Conservation (phyloP, 495 filamentous ascomycete genomes). For the Penicillium pancosmium region DNA sequence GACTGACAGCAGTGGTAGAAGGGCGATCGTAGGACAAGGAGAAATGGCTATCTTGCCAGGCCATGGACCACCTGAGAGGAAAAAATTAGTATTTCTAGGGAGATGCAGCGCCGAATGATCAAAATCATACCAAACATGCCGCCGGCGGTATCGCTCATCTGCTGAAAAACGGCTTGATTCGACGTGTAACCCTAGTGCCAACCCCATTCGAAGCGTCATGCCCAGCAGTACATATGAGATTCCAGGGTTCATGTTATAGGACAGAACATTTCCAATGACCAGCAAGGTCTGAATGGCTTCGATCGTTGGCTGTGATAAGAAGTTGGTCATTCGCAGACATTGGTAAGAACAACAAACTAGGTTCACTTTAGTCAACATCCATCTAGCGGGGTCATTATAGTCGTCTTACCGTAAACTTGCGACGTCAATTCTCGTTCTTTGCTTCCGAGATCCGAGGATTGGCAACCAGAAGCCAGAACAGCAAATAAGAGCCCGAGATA, state of each 20-base stretch:
- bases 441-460: constrained; percentile 70
- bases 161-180: constrained; percentile 51
- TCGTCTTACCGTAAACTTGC: constrained; percentile 55
- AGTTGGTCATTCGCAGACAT: constrained; percentile 64
- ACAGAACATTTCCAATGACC: constrained; percentile 62
- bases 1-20: constrained; percentile 53
- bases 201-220: constrained; percentile 60
- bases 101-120: not conserved
- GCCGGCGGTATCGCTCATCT: constrained; percentile 40
- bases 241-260: constrained; percentile 67
- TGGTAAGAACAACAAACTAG: constrained; percentile 65
- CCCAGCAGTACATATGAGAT: constrained; percentile 61
- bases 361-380: not conserved
- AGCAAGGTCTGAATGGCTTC: constrained; percentile 61
- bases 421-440: constrained; percentile 61
- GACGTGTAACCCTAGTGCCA: constrained; percentile 59
- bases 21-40: constrained; percentile 63
- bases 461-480: constrained; percentile 78
- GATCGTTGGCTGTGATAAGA: constrained; percentile 59
- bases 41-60: constrained; percentile 65
- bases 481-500: constrained; percentile 76
- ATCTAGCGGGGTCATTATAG: not conserved
- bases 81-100: constrained; percentile 12
- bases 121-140: constrained; percentile 45
- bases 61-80: constrained; percentile 54